Evolutionary conservation across 1,284 basidiomycete genomes (phyloP).

Genomic region (Naganishia liquefaciens): DNA sequence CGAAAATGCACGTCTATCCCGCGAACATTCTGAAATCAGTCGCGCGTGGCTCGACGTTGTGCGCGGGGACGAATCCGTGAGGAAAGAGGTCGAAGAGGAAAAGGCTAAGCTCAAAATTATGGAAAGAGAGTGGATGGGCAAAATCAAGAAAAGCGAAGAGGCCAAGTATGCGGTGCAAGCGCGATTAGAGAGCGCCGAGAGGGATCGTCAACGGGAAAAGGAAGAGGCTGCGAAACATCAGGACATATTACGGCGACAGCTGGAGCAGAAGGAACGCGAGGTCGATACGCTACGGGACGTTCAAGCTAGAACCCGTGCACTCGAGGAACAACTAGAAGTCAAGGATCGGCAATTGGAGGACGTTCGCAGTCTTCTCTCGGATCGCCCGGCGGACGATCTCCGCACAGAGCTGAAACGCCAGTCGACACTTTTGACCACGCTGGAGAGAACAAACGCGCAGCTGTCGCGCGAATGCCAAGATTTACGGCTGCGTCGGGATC

Average conservation of each 20-base stretch:
- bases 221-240: constrained; percentile 33
- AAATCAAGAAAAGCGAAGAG: constrained; percentile 4
- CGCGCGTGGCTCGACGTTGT: constrained; percentile 23
- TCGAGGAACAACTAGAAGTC: constrained; percentile 50
- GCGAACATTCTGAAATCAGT: constrained; percentile 28
- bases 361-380: constrained; percentile 39
- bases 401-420: constrained; percentile 38
- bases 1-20: constrained; percentile 24
- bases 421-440: constrained; percentile 41
- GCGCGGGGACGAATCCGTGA: constrained; percentile 11
- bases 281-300: constrained; percentile 40
- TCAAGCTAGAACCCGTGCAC: constrained; percentile 43
- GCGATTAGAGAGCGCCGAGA: constrained; percentile 8
- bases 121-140: constrained; percentile 1
- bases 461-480: constrained; percentile 46
- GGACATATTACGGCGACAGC: constrained; percentile 35
- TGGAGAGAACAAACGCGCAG: constrained; percentile 41
- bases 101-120: constrained; percentile 6
- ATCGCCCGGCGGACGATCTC: constrained; percentile 10
- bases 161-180: constrained; percentile 11
- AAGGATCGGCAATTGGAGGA: constrained; percentile 43
- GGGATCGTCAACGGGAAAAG: constrained; percentile 5
- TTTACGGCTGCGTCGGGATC: constrained; percentile 46
- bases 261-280: constrained; percentile 43
- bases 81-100: constrained; percentile 24